phyloP scores from a whole-genome alignment of 2,329 filamentous ascomycete genomes.

The Fusarium algeriense region DNA sequence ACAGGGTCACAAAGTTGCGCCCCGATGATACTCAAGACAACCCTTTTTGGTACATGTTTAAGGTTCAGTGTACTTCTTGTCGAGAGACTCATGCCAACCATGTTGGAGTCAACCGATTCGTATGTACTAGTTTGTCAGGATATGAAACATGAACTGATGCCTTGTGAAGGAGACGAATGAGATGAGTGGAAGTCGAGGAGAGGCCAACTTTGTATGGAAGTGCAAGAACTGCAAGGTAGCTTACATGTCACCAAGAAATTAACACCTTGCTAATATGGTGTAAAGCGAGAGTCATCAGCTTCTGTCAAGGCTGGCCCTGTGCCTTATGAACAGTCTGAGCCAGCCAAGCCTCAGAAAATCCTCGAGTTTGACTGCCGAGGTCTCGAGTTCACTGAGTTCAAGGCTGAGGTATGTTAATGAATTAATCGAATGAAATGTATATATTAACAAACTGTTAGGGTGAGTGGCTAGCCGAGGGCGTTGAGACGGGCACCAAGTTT shows the following conservation, averaged over 20 bases:
- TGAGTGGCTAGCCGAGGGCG: slow-evolving; percentile 87
- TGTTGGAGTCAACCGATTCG: slow-evolving; percentile 89
- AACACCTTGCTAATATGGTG: slow-evolving; percentile 1
- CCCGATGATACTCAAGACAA: slow-evolving; percentile 84
- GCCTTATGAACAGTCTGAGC: slow-evolving; percentile 77
- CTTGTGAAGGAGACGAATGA: slow-evolving; percentile 82
- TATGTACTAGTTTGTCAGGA: slow-evolving; percentile 58
- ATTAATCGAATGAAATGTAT: no score
- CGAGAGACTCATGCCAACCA: slow-evolving; percentile 89
- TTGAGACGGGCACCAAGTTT: slow-evolving; percentile 86
- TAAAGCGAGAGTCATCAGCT: slow-evolving; percentile 84
- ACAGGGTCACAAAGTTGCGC: slow-evolving; percentile 88
- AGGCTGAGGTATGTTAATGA: slow-evolving; percentile 75
- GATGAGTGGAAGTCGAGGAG: slow-evolving; percentile 90
- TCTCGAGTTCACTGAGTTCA: slow-evolving; percentile 91
- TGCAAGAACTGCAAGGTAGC: slow-evolving; percentile 96
- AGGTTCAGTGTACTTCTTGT: slow-evolving; percentile 98
- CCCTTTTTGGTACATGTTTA: slow-evolving; percentile 98
- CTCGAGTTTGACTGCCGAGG: slow-evolving; percentile 95
- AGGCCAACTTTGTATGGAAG: slow-evolving; percentile 99
- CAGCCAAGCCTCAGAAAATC: slow-evolving; percentile 81
- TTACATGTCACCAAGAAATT: neutral
- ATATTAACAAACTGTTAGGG: slow-evolving; percentile 67
- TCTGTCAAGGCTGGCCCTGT: slow-evolving; percentile 81
- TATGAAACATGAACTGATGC: slow-evolving; percentile 11